Base-by-base conservation (phyloP, 2,329 filamentous ascomycete species). In the Phyllosticta citriasiana region DNA sequence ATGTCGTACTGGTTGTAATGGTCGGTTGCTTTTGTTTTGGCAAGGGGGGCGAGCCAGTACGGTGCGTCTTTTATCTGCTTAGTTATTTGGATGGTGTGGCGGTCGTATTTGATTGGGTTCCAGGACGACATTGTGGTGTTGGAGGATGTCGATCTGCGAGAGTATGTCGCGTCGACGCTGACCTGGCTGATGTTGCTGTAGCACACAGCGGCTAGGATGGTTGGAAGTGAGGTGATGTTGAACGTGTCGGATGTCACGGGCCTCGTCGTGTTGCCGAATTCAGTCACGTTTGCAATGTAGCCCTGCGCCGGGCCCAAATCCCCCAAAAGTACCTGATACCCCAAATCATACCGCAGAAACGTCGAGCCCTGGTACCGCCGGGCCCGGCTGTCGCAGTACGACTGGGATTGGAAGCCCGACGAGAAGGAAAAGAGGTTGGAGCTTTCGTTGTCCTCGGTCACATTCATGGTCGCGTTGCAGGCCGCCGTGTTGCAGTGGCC, bases 1-100 rank as follows among this genome's bases (percentile, higher is more conserved):
- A 10, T 12, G 58, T 60, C 53, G 53, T 60, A 60, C 22, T 60
- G 57, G 52, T 59, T 22, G 57, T 27, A 59, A 52, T 59, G 57
- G 24, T 47, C 57, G 19, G 50, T 35, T 12, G 57, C 57, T 12
- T 40, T 59, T 3, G 27, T 30, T 14, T 47, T 56, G 10, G 58
- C 40, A 12, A 51, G 53, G 16, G 58, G 58, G 9, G 53, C 53
- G 9, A 60, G 33, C 58, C 58, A 60, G 40, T 56, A 55, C 8
- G 58, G 58, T 1, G 16, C 2, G 33, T 60, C 19, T 35, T 10
- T 1, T 24, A 47, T 14, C 1, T 8, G 2, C 2, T 24, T 16
- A 1, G 8, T 12, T 33, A 3, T 19, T 6, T 4, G n/a, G 24
- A 60, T 14, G 19, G 53, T 10, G 58, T n/a, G 0, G 24, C 8